These are phyloP conservation scores for Pilasporangium apinafurcum DNA, from an alignment of 352 stramenopile genomes.

Conservation along the genomic window DNA sequence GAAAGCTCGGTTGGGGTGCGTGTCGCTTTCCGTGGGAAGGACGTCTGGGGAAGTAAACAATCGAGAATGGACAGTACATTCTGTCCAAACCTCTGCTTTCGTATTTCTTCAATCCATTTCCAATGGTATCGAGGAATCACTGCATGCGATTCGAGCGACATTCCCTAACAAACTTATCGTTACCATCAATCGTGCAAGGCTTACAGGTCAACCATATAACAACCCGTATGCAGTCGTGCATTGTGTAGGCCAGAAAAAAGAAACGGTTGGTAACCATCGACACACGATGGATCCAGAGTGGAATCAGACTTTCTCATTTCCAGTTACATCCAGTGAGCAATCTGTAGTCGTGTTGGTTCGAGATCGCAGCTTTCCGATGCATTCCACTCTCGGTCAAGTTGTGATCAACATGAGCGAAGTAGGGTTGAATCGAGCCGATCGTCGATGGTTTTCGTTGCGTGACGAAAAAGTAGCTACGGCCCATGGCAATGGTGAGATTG, in stretches of 20 bases:
- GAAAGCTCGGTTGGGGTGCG: constrained; percentile 62
- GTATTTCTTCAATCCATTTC: constrained; percentile 79
- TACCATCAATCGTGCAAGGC: constrained; percentile 76
- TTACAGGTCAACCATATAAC: constrained; percentile 84
- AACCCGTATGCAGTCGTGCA: constrained; percentile 79
- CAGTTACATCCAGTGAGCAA: constrained; percentile 69
- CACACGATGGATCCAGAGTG: constrained; percentile 88
- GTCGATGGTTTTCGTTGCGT: constrained; percentile 71
- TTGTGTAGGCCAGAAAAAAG: constrained; percentile 82
- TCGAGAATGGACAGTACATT: constrained; percentile 78
- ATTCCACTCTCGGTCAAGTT: constrained; percentile 70
- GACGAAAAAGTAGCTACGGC: constrained; percentile 56
- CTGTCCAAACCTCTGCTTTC: constrained; percentile 83
- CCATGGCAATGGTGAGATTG: constrained; percentile 80
- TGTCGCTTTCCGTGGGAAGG: constrained; percentile 72
- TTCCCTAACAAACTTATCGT: constrained; percentile 88
- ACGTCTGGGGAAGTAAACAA: constrained; percentile 65
- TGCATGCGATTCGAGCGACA: constrained; percentile 73
- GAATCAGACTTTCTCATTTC: constrained; percentile 88
- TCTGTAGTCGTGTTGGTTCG: constrained; percentile 66
- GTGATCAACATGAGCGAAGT: constrained; percentile 76
- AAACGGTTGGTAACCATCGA: constrained; percentile 82
- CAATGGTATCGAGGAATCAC: constrained; percentile 66
- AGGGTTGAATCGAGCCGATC: constrained; percentile 69
- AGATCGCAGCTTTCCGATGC: constrained; percentile 67